Conservation (phyloP, 495 filamentous ascomycete genomes). For the Annulohypoxylon stygium region DNA sequence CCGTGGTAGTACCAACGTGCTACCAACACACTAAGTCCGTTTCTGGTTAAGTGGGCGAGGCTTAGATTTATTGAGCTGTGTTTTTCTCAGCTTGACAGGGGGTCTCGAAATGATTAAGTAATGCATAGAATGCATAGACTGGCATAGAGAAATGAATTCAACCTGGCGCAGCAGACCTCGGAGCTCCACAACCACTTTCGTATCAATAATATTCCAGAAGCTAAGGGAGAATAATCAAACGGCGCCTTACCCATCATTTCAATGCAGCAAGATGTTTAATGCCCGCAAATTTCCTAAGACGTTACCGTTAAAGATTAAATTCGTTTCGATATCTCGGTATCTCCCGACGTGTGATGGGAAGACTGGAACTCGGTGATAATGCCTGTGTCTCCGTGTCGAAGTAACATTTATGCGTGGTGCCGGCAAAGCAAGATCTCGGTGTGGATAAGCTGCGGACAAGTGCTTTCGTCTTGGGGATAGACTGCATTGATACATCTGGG, state of each 20-base stretch:
- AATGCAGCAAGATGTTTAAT: conserved; percentile 15
- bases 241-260: conserved; percentile 4
- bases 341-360: conserved; percentile 8
- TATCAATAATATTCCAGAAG: neutral
- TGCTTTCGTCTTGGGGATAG: conserved; percentile 4
- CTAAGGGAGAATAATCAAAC: neutral
- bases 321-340: conserved; percentile 20
- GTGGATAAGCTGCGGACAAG: neutral
- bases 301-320: conserved; percentile 3
- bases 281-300: conserved; percentile 14
- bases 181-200: neutral
- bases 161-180: conserved; percentile 33
- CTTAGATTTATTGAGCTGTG: conserved; percentile 32
- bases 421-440: conserved; percentile 4
- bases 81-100: conserved; percentile 44
- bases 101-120: neutral
- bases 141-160: conserved; percentile 2
- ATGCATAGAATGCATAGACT: conserved; percentile 5
- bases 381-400: neutral
- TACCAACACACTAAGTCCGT: neutral
- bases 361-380: conserved; percentile 12
- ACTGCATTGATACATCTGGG: neutral
- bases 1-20: conserved; percentile 21
- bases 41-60: conserved; percentile 30
- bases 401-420: conserved; percentile 12